A percentile compares a stretch with the other conserved stretches of the same genome.
phyloP scores from a whole-genome alignment of 768 basidiomycete genomes.

The Serendipita indica region DNA sequence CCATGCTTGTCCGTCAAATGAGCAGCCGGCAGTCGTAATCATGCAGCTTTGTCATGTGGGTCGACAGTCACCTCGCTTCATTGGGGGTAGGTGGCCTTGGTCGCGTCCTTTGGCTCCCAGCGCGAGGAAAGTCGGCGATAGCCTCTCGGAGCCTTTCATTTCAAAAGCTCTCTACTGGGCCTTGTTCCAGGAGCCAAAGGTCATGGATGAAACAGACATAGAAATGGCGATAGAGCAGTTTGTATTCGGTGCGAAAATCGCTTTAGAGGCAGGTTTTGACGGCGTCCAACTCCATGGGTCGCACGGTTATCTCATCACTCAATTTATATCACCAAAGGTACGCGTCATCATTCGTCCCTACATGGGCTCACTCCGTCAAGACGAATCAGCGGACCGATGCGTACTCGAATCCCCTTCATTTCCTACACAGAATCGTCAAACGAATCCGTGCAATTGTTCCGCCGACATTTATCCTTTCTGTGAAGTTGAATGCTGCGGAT shows the following conservation, averaged over 20 bases:
- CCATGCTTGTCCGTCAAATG: slow-evolving; percentile 22
- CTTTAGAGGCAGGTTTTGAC: slow-evolving; percentile 59
- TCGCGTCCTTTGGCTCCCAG: slow-evolving; percentile 58
- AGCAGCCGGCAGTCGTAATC: slow-evolving; percentile 28
- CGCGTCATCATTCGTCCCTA: not conserved
- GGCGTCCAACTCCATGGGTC: slow-evolving; percentile 75
- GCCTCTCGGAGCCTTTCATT: slow-evolving; percentile 19
- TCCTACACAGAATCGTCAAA: slow-evolving; percentile 41
- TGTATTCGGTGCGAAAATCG: slow-evolving; percentile 48
- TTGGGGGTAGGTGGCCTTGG: slow-evolving; percentile 53
- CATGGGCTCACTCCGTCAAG: slow-evolving; percentile 19
- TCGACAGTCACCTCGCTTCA: slow-evolving; percentile 61
- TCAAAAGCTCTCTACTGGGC: slow-evolving; percentile 30
- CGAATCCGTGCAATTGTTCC: slow-evolving; percentile 42
- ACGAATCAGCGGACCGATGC: slow-evolving; percentile 44
- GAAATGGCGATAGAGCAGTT: slow-evolving; percentile 46
- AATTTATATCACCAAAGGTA: slow-evolving; percentile 66
- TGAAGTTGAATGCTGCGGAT: slow-evolving; percentile 73
- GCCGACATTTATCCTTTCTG: slow-evolving; percentile 47
- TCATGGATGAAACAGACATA: slow-evolving; percentile 48
- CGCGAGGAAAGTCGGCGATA: slow-evolving; percentile 21
- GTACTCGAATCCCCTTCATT: slow-evolving; percentile 43
- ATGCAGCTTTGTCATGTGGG: slow-evolving; percentile 78
- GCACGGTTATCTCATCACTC: slow-evolving; percentile 72
- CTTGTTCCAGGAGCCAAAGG: slow-evolving; percentile 47